A percentile compares a stretch with the other conserved stretches of the same genome.
Conservation (phyloP, 1,139 yeast genomes). For the Hanseniaspora uvarum region DNA sequence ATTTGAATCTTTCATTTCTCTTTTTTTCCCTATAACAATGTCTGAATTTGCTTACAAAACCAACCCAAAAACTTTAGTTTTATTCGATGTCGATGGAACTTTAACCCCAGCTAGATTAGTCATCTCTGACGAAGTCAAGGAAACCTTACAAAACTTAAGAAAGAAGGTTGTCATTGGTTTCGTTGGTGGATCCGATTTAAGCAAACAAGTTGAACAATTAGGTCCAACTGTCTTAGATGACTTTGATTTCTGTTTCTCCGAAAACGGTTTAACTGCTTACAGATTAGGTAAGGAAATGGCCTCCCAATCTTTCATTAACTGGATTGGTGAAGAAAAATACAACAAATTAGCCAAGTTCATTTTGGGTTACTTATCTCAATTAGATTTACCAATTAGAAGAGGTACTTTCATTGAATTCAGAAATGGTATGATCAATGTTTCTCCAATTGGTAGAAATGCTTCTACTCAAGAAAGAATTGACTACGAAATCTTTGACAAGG, state of each 20-base stretch:
- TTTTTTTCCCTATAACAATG: conserved; percentile 20
- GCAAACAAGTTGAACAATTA: conserved; percentile 91
- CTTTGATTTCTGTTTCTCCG: conserved; percentile 93
- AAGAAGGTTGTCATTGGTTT: conserved; percentile 89
- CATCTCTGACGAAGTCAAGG: conserved; percentile 70
- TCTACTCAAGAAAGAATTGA: conserved; percentile 87
- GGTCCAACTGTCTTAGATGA: conserved; percentile 66
- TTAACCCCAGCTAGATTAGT: conserved; percentile 90
- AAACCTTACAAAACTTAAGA: conserved; percentile 62
- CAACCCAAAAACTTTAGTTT: conserved; percentile 45
- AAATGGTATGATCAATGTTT: conserved; percentile 97
- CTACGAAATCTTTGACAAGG: conserved; percentile 72
- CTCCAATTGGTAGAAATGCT: conserved; percentile 98
- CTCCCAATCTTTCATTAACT: conserved; percentile 81
- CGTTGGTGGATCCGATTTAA: conserved; percentile 94
- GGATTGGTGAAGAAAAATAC: conserved; percentile 95
- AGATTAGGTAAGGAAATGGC: conserved; percentile 79
- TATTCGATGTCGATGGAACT: conserved; percentile 97
- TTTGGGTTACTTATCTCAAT: conserved; percentile 68
- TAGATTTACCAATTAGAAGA: conserved; percentile 88
- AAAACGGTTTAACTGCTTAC: conserved; percentile 96
- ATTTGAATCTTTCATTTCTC: background rate
- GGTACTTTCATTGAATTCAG: conserved; percentile 98
- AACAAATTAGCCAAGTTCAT: conserved; percentile 77
- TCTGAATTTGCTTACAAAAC: conserved; percentile 35